Evolutionary conservation across 2,329 filamentous ascomycete genomes (phyloP).

Genomic region (Alternaria angustiovoidea): DNA sequence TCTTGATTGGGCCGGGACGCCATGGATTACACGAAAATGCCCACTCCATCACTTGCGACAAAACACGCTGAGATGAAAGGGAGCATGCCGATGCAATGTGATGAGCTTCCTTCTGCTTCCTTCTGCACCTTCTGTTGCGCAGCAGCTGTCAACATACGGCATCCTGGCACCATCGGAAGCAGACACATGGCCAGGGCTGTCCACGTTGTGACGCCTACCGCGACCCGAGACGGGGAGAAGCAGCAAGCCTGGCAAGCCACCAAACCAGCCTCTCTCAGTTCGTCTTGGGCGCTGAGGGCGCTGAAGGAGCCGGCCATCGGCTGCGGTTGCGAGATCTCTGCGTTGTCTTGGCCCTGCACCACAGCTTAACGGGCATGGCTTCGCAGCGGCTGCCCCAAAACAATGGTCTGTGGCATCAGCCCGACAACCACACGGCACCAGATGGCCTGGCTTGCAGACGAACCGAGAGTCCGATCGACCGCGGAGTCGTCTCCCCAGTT

Average conservation of each 20-base stretch:
- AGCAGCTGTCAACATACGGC: constrained; percentile 13
- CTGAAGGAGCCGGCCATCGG: constrained; percentile 27
- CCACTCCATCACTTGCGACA: constrained; percentile 17
- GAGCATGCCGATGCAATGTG: constrained; percentile 17
- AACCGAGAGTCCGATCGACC: constrained; percentile 36
- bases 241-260: constrained; percentile 35
- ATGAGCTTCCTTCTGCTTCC: constrained; percentile 3
- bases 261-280: constrained; percentile 22
- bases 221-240: constrained; percentile 28
- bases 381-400: constrained; percentile 37
- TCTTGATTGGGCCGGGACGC: constrained; percentile 30
- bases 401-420: constrained; percentile 33
- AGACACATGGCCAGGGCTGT: constrained; percentile 16
- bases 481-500: constrained; percentile 36
- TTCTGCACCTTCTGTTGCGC: constrained; percentile 13
- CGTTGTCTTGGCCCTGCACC: constrained; percentile 23
- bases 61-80: constrained; percentile 32
- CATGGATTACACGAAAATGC: constrained; percentile 28
- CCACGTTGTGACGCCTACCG: constrained; percentile 37
- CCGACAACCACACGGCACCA: constrained; percentile 26
- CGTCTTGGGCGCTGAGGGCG: constrained; percentile 18
- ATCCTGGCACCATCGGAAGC: constrained; percentile 6
- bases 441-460: constrained; percentile 27
- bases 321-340: constrained; percentile 40
- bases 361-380: constrained; percentile 27